These are phyloP conservation scores for Blastocystis sp. DNA, from an alignment of 352 stramenopile species.

Conservation along the genomic window DNA sequence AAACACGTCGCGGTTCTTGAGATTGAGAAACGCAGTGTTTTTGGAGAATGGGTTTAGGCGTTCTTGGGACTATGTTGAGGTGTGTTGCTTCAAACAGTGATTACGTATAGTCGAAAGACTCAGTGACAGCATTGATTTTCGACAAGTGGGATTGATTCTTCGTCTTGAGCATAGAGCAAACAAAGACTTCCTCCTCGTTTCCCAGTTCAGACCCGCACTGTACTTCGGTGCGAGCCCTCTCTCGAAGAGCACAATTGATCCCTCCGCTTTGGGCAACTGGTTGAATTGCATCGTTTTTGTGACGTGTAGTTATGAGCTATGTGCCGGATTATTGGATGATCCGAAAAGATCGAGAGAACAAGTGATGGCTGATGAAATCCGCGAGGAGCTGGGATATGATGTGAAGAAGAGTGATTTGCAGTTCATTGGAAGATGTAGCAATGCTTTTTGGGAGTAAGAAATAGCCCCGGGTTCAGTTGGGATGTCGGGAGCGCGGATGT, in stretches of 20 bases:
- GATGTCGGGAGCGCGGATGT: slow-evolving; percentile 26
- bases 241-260: neutral
- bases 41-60: neutral
- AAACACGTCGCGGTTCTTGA: slow-evolving; percentile 16
- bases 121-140: slow-evolving; percentile 47
- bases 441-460: neutral
- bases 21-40: slow-evolving; percentile 13
- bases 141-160: slow-evolving; percentile 4
- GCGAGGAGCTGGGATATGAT: slow-evolving; percentile 54
- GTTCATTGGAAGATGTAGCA: slow-evolving; percentile 33
- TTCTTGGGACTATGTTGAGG: slow-evolving; percentile 38
- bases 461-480: slow-evolving; percentile 42
- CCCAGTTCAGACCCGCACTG: slow-evolving; percentile 42
- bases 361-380: slow-evolving; percentile 38
- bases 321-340: slow-evolving; percentile 50
- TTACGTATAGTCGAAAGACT: slow-evolving; percentile 45
- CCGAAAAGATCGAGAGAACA: slow-evolving; percentile 33
- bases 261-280: slow-evolving; percentile 13
- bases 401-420: slow-evolving; percentile 2
- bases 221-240: slow-evolving; percentile 37
- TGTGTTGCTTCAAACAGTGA: neutral
- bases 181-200: slow-evolving; percentile 30
- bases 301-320: slow-evolving; percentile 59
- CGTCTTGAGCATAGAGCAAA: slow-evolving; percentile 19
- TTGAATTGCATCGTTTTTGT: neutral